Evolutionary conservation across 2,329 filamentous ascomycete species (phyloP).

Genomic region (Diaporthe citrichinensis): DNA sequence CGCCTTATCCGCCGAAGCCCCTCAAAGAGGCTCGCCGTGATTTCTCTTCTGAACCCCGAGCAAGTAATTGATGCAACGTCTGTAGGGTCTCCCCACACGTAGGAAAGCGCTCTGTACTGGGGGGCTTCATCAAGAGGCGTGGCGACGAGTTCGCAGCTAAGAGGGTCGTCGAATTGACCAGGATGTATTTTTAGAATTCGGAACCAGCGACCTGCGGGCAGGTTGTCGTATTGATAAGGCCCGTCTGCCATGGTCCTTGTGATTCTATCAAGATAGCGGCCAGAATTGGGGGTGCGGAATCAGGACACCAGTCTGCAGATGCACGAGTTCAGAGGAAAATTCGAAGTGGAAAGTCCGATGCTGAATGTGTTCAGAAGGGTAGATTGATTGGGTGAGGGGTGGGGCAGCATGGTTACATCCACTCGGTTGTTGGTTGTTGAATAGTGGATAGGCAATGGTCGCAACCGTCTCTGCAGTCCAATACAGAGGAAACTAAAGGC

Average conservation of each 20-base stretch:
- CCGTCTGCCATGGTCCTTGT: neutral
- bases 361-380: neutral
- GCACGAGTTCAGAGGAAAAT: neutral
- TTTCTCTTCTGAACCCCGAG: neutral
- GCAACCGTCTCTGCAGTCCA: too few relatives aligned
- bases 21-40: neutral
- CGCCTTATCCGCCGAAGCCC: neutral
- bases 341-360: neutral
- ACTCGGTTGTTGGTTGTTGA: too few relatives aligned
- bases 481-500: too few relatives aligned
- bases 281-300: neutral
- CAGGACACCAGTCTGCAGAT: neutral
- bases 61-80: neutral
- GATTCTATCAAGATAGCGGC: neutral
- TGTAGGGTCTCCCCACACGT: neutral
- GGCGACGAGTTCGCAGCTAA: neutral
- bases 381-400: neutral
- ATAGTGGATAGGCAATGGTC: too few relatives aligned
- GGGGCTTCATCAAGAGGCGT: neutral
- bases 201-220: neutral
- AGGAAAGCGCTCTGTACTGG: neutral
- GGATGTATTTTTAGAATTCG: neutral
- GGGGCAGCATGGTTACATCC: neutral
- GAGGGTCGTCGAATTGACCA: neutral
- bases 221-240: neutral